phyloP scores from a whole-genome alignment of 164 flowering plant genomes.

The Kingdonia uniflora region DNA sequence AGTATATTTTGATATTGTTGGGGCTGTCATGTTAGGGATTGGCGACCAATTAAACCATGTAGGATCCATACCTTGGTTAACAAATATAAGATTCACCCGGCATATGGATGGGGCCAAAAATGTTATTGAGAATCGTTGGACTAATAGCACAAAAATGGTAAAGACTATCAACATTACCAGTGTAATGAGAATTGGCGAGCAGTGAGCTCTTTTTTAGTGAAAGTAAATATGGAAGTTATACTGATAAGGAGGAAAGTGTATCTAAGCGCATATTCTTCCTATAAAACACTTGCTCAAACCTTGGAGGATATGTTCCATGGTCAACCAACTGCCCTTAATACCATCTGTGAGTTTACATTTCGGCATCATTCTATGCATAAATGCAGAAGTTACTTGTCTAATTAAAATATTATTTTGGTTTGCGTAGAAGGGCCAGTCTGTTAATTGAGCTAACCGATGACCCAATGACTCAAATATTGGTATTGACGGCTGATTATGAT shows the following conservation, averaged over 20 bases:
- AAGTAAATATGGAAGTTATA: slow-evolving; percentile 91
- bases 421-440: too few relatives aligned
- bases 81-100: slow-evolving; percentile 34
- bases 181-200: slow-evolving; percentile 18
- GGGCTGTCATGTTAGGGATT: slow-evolving; percentile 86
- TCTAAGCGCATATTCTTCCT: slow-evolving; percentile 51
- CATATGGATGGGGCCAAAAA: too few relatives aligned
- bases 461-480: too few relatives aligned
- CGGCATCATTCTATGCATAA: too few relatives aligned
- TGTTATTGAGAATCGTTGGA: slow-evolving; percentile 16
- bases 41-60: slow-evolving; percentile 81
- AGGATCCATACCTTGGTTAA: slow-evolving; percentile 68
- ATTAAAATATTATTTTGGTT: too few relatives aligned
- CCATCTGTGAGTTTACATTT: too few relatives aligned
- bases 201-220: slow-evolving; percentile 52
- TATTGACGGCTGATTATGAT: too few relatives aligned
- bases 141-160: slow-evolving; percentile 17
- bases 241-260: slow-evolving; percentile 88
- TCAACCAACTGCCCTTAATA: slow-evolving; percentile 22
- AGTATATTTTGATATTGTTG: slow-evolving; percentile 7
- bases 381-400: too few relatives aligned
- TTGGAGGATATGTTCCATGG: slow-evolving; percentile 71
- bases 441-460: too few relatives aligned
- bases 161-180: slow-evolving; percentile 14
- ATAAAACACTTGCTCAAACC: too few relatives aligned